These are phyloP conservation scores for Cladophialophora exuberans DNA, from an alignment of 2,329 filamentous ascomycete genomes.

Conservation along the genomic window DNA sequence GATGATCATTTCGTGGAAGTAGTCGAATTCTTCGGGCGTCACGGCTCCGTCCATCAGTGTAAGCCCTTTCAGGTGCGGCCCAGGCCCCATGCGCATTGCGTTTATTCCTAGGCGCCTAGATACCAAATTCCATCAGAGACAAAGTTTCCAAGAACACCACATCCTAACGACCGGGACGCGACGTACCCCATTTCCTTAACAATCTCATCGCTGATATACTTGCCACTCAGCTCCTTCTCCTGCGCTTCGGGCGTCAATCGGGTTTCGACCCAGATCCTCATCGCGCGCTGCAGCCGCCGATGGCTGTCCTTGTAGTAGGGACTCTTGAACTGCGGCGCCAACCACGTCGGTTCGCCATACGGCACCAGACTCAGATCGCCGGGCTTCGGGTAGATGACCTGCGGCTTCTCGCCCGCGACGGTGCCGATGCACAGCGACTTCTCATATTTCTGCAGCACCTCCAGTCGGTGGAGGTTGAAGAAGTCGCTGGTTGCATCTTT, in stretches of 20 bases:
- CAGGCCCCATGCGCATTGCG: constrained; percentile 30
- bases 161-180: too few species aligned
- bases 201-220: constrained; percentile 25
- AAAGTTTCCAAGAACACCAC: neutral
- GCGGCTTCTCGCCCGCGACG: constrained; percentile 73
- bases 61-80: constrained; percentile 25
- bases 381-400: constrained; percentile 68
- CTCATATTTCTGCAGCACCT: constrained; percentile 77
- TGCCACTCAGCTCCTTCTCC: constrained; percentile 26
- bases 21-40: constrained; percentile 67
- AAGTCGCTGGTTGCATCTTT: constrained; percentile 68
- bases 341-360: constrained; percentile 83
- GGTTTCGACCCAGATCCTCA: constrained; percentile 28
- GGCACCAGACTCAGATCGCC: constrained; percentile 77
- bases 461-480: constrained; percentile 87
- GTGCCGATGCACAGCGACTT: constrained; percentile 71
- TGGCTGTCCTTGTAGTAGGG: constrained; percentile 31
- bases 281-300: constrained; percentile 24
- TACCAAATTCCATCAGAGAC: too few species aligned
- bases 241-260: constrained; percentile 28
- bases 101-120: constrained; percentile 24
- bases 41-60: constrained; percentile 26
- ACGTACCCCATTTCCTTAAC: constrained; percentile 19
- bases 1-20: constrained; percentile 70
- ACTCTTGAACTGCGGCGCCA: constrained; percentile 72